A percentile compares a stretch with the other conserved stretches of the same genome.
These are phyloP conservation scores for Candida adriatica DNA, from an alignment of 805 yeast species.

Conservation along the genomic window DNA sequence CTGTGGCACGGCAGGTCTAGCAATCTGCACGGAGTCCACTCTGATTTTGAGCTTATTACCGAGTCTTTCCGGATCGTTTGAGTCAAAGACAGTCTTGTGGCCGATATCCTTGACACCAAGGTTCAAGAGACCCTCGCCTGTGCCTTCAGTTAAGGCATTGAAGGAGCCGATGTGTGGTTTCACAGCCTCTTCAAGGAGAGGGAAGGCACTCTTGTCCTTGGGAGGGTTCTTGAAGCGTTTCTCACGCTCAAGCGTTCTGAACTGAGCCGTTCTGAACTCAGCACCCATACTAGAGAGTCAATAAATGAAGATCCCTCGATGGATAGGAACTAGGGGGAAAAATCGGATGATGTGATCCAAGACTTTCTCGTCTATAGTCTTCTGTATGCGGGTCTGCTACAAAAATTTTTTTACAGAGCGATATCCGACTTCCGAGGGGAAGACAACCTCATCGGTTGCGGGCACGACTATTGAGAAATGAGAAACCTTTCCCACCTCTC, in stretches of 20 bases:
- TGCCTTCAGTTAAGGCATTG: slow-evolving; percentile 89
- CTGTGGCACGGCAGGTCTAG: slow-evolving; percentile 72
- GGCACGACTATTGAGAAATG: slow-evolving; percentile 4
- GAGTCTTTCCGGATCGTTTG: slow-evolving; percentile 54
- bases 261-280: slow-evolving; percentile 34
- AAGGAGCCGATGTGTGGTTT: slow-evolving; percentile 94
- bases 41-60: slow-evolving; percentile 84
- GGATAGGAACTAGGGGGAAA: too few relatives aligned
- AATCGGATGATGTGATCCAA: too few relatives aligned
- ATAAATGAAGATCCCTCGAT: too few relatives aligned
- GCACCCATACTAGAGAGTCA: slow-evolving; percentile 20
- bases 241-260: slow-evolving; percentile 80
- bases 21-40: slow-evolving; percentile 83
- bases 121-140: slow-evolving; percentile 78
- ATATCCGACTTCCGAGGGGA: slow-evolving; percentile 4
- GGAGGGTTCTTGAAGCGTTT: slow-evolving; percentile 83
- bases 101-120: slow-evolving; percentile 88
- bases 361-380: too few relatives aligned
- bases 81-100: slow-evolving; percentile 75
- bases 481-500: not conserved
- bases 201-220: slow-evolving; percentile 74
- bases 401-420: slow-evolving; percentile 5
- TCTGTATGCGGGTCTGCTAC: not conserved
- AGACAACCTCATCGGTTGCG: slow-evolving; percentile 10
- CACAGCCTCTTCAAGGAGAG: slow-evolving; percentile 81